phyloP scores from a whole-genome alignment of 176 grass and related monocot genomes.

The Musa troglodytarum region DNA sequence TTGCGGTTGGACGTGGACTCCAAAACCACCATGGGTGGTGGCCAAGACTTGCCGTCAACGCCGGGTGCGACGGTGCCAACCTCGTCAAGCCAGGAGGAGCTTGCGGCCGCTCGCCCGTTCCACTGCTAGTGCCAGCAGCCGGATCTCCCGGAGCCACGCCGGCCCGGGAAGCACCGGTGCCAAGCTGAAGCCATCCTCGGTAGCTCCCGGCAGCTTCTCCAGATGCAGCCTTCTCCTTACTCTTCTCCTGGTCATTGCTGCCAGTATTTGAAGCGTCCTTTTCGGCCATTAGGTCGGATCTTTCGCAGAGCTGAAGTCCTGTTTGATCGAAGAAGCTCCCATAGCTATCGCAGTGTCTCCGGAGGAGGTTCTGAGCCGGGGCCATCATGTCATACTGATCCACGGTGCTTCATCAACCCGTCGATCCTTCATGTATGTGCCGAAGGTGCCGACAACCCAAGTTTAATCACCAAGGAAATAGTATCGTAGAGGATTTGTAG shows the following conservation, averaged over 20 bases:
- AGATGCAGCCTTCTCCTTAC: slow-evolving; percentile 19
- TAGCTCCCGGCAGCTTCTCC: slow-evolving; percentile 12
- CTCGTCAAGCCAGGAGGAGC: not conserved
- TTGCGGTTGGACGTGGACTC: slow-evolving; percentile 18
- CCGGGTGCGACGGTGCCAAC: not conserved
- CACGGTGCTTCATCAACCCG: not conserved
- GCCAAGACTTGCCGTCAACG: not conserved
- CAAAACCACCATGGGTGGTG: not conserved
- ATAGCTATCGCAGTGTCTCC: slow-evolving; percentile 19
- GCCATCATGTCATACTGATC: slow-evolving; percentile 41
- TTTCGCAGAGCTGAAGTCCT: slow-evolving; percentile 25
- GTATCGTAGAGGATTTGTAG: too few relatives aligned
- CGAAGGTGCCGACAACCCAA: too few relatives aligned
- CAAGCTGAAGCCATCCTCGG: slow-evolving; percentile 65
- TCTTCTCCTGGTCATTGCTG: slow-evolving; percentile 9
- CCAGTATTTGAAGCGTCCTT: not conserved
- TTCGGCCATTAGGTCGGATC: slow-evolving; percentile 32
- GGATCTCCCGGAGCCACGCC: not conserved
- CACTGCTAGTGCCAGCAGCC: not conserved
- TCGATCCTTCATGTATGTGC: not conserved
- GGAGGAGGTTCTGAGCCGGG: slow-evolving; percentile 44
- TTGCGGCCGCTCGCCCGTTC: not conserved
- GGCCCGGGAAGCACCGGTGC: slow-evolving; percentile 18
- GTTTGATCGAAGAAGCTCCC: slow-evolving; percentile 15
- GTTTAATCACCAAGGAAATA: too few relatives aligned